Conservation (phyloP, 2,329 filamentous ascomycete genomes). For the Colletotrichum graminicola region DNA sequence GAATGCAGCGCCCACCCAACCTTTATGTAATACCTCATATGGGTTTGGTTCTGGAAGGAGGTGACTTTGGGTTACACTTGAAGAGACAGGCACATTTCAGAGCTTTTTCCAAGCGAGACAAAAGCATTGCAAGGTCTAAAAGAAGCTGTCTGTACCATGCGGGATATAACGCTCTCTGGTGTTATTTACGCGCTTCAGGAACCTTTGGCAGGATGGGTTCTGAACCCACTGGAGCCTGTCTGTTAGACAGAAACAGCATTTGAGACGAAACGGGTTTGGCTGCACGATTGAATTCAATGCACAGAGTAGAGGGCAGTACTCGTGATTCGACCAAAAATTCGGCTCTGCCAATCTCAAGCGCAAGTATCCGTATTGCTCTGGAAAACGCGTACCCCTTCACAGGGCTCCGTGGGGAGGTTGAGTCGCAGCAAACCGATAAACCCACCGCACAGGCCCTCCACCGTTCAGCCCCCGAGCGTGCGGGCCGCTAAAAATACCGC, state of each 20-base stretch:
- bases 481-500: slow-evolving; percentile 41
- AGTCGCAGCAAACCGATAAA: slow-evolving; percentile 2
- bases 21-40: too few relatives aligned
- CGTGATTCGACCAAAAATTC: not conserved
- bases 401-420: slow-evolving; percentile 19
- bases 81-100: not conserved
- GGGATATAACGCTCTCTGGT: not conserved
- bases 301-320: not conserved
- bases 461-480: slow-evolving; percentile 33
- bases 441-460: slow-evolving; percentile 24
- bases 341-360: not conserved
- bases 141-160: not conserved
- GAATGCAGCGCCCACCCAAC: slow-evolving; percentile 18
- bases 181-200: not conserved
- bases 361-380: not conserved
- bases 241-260: not conserved
- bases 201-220: not conserved
- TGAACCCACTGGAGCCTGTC: not conserved
- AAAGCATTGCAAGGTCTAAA: not conserved
- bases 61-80: not conserved
- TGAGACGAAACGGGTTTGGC: not conserved
- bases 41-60: not conserved
- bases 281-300: not conserved
- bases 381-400: slow-evolving; percentile 7
- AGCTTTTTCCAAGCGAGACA: not conserved